phyloP scores from a whole-genome alignment of 768 basidiomycete genomes.

The Termitomyces sp. region DNA sequence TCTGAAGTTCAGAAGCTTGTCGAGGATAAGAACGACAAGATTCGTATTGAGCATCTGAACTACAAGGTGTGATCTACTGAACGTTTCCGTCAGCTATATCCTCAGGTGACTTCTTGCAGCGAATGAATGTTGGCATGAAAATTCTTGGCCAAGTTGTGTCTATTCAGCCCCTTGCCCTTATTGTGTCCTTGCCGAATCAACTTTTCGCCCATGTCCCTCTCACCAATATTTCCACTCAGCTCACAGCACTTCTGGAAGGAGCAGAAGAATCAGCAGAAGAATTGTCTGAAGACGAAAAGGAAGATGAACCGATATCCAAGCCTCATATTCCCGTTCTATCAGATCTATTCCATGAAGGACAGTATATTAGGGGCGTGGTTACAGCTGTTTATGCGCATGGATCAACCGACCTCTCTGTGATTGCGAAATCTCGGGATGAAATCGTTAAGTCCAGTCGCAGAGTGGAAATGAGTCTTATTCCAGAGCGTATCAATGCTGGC shows the following conservation, averaged over 20 bases:
- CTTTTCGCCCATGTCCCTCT: slow-evolving; percentile 92
- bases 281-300: slow-evolving; percentile 40
- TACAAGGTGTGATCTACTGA: slow-evolving; percentile 61
- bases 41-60: slow-evolving; percentile 87
- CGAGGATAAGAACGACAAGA: slow-evolving; percentile 42
- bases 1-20: slow-evolving; percentile 29
- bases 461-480: slow-evolving; percentile 81
- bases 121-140: slow-evolving; percentile 78
- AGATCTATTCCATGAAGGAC: slow-evolving; percentile 76
- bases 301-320: slow-evolving; percentile 31
- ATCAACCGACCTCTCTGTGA: slow-evolving; percentile 46
- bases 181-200: slow-evolving; percentile 94
- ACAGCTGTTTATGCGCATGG: slow-evolving; percentile 64
- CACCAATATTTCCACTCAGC: slow-evolving; percentile 79
- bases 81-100: neutral
- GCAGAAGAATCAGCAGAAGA: slow-evolving; percentile 48
- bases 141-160: slow-evolving; percentile 84
- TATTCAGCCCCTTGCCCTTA: slow-evolving; percentile 82
- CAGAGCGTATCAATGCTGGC: slow-evolving; percentile 79
- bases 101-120: slow-evolving; percentile 33
- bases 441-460: slow-evolving; percentile 62
- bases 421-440: slow-evolving; percentile 65
- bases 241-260: slow-evolving; percentile 67
- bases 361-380: slow-evolving; percentile 80
- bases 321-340: slow-evolving; percentile 58